Conservation (phyloP, 805 yeast species). For the Candida taoyuanica region DNA sequence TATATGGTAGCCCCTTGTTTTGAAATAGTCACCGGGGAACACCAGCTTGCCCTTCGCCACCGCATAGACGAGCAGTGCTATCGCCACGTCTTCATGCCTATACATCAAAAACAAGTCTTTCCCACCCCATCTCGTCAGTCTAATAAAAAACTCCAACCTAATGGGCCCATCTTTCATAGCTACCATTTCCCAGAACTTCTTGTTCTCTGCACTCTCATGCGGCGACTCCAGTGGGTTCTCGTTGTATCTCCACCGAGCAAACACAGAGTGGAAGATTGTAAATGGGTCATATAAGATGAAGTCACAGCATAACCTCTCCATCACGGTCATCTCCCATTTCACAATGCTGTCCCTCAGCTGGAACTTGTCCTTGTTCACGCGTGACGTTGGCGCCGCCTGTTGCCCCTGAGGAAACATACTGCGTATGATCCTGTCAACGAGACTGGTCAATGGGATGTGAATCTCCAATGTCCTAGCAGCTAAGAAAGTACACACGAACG, state of each 20-base stretch:
- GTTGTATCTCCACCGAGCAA: neutral
- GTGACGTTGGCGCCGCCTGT: neutral
- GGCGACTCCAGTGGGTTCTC: constrained; percentile 8
- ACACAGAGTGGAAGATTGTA: neutral
- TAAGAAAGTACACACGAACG: constrained; percentile 13
- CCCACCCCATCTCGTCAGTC: constrained; percentile 4
- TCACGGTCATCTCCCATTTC: constrained; percentile 16
- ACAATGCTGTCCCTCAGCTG: constrained; percentile 14
- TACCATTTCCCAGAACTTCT: constrained; percentile 7
- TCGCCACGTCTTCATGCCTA: constrained; percentile 7
- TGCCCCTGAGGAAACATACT: neutral
- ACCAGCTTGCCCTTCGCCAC: constrained; percentile 3
- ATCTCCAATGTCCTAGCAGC: constrained; percentile 21
- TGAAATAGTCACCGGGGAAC: constrained; percentile 17
- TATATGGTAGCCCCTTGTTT: neutral
- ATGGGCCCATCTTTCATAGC: neutral
- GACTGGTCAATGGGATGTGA: constrained; percentile 9
- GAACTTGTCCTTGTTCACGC: constrained; percentile 13
- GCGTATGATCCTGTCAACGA: neutral
- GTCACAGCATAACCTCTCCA: constrained; percentile 26
- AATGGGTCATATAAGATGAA: constrained; percentile 19
- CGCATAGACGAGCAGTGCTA: constrained; percentile 9
- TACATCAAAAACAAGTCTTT: constrained; percentile 19
- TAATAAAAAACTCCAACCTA: neutral
- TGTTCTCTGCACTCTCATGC: neutral